phyloP scores from a whole-genome alignment of 345 rosid genomes.

The Citrus sinensis region DNA sequence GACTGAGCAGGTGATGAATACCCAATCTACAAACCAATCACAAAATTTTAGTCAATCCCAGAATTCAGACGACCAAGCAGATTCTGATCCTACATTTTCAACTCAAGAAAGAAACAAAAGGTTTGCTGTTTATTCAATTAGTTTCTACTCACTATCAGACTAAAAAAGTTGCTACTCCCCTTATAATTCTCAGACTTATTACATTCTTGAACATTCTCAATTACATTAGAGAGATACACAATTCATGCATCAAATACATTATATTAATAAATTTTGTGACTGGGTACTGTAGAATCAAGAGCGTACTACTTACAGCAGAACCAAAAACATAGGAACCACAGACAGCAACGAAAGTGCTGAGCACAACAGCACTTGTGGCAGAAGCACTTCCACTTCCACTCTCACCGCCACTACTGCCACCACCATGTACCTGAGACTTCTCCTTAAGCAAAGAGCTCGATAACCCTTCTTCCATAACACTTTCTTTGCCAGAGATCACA shows the following conservation, averaged over 20 bases:
- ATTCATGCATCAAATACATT: background rate
- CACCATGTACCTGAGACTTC: background rate
- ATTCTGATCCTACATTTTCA: background rate
- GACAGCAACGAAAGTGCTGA: constrained; percentile 19
- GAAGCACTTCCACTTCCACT: background rate
- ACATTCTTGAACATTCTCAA: background rate
- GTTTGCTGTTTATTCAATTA: background rate
- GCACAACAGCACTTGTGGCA: constrained; percentile 17
- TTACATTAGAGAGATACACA: background rate
- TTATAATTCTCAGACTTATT: background rate
- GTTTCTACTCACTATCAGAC: background rate
- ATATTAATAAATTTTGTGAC: too few relatives aligned
- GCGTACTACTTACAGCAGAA: constrained; percentile 42
- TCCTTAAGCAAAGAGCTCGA: constrained; percentile 12
- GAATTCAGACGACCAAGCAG: background rate
- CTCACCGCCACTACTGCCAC: background rate
- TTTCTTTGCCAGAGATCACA: background rate
- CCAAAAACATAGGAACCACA: constrained; percentile 34
- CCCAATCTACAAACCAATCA: constrained; percentile 50
- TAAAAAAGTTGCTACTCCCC: background rate
- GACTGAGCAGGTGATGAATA: constrained; percentile 85
- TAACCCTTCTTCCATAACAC: constrained; percentile 11
- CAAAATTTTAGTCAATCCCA: background rate
- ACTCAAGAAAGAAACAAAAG: background rate
- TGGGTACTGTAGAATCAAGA: background rate